phyloP scores from a whole-genome alignment of 208 protist genomes.

The Crithidia fasciculata region DNA sequence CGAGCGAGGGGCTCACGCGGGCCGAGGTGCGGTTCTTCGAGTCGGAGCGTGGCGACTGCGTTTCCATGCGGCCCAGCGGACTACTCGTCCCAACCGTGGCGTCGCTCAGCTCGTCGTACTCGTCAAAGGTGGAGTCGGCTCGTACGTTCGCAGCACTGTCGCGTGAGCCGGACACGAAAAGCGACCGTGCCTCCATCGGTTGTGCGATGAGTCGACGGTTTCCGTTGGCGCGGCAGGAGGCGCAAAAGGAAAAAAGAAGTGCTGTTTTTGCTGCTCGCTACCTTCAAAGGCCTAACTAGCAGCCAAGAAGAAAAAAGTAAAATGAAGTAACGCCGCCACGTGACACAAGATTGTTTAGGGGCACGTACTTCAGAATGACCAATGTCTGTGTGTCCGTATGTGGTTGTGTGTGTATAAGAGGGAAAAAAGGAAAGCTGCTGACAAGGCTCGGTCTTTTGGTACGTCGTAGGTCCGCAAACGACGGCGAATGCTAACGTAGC shows the following conservation, averaged over 20 bases:
- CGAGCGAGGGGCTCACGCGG: constrained; percentile 5
- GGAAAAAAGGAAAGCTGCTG: no score
- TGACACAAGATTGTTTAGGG: no score
- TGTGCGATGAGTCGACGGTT: not conserved
- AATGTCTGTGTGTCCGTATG: no score
- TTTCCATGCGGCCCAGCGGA: constrained; percentile 1
- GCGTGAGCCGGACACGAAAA: constrained; percentile 15
- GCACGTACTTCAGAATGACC: no score
- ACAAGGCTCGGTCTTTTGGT: no score
- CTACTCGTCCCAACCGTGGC: constrained; percentile 41
- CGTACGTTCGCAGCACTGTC: constrained; percentile 10
- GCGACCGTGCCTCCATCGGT: constrained; percentile 19
- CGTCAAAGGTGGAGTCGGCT: constrained; percentile 31
- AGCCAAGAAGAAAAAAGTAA: no score
- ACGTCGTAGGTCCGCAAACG: no score
- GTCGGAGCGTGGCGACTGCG: constrained; percentile 14
- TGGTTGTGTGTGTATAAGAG: no score
- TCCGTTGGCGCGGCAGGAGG: not conserved
- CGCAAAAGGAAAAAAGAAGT: not conserved
- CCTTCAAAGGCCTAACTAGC: no score
- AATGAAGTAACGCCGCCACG: no score
- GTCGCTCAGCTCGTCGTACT: constrained; percentile 59
- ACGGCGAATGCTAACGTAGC: no score
- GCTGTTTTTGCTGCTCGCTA: no score
- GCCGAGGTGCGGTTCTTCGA: constrained; percentile 21